phyloP scores from a whole-genome alignment of 345 rosid species.

The Camelina sativa region DNA sequence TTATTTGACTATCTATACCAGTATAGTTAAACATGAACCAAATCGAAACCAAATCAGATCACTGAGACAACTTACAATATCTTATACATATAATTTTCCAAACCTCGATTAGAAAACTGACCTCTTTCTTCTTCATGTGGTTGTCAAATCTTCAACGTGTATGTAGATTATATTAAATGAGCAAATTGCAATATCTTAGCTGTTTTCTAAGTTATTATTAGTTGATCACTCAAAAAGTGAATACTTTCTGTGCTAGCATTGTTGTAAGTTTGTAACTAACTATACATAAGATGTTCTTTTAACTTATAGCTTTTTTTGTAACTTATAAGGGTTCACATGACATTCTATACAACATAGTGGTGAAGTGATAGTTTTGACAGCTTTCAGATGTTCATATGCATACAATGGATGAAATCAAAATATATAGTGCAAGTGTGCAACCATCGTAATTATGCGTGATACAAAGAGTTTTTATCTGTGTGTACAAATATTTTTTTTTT shows the following conservation, averaged over 20 bases:
- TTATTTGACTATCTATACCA: not conserved
- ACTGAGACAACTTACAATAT: constrained; percentile 7
- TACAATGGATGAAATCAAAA: not conserved
- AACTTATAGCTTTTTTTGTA: not conserved
- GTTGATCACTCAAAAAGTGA: constrained; percentile 27
- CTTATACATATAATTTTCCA: not conserved
- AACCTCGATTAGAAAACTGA: constrained; percentile 17
- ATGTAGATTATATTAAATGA: not conserved
- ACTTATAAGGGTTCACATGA: not conserved
- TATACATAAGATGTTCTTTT: not conserved
- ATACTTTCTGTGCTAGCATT: not conserved
- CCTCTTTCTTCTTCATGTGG: constrained; percentile 21
- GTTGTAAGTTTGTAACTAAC: not conserved
- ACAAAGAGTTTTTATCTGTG: not conserved
- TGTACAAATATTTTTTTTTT: not conserved
- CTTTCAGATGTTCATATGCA: not conserved
- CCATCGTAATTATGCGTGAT: not conserved
- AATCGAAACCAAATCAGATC: constrained; percentile 22
- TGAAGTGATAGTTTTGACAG: too few relatives aligned
- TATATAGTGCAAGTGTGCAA: not conserved
- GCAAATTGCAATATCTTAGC: constrained; percentile 6
- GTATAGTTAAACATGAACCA: constrained; percentile 7
- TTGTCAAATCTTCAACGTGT: constrained; percentile 28
- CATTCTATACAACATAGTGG: not conserved
- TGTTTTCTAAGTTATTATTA: constrained; percentile 2